These are phyloP conservation scores for Setaria italica DNA, from an alignment of 202 grass and related monocot species.

Conservation along the genomic window DNA sequence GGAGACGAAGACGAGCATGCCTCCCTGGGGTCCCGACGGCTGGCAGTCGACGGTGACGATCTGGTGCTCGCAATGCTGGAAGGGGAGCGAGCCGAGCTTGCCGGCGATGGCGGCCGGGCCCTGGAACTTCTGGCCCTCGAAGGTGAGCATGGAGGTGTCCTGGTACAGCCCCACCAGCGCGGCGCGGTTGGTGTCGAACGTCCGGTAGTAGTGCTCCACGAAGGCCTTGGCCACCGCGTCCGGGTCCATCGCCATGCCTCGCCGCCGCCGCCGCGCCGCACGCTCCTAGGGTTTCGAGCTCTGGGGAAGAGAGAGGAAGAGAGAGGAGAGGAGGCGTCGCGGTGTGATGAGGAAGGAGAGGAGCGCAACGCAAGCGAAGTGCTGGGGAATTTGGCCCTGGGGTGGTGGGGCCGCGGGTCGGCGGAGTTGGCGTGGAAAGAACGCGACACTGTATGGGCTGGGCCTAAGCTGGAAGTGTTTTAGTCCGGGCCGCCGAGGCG, in stretches of 20 bases:
- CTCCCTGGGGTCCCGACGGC: conserved; percentile 58
- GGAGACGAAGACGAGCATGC: conserved; percentile 69
- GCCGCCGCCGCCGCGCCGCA: background rate
- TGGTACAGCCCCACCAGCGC: conserved; percentile 61
- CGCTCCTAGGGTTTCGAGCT: conserved; percentile 55
- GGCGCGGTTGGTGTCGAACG: conserved; percentile 64
- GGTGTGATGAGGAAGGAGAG: background rate
- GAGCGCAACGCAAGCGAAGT: background rate
- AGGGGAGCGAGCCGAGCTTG: conserved; percentile 64
- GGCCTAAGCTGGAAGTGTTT: background rate
- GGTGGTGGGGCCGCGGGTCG: conserved; percentile 7
- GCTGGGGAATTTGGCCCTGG: background rate
- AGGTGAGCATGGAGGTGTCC: conserved; percentile 71
- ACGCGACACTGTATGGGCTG: conserved; percentile 25
- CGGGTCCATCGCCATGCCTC: conserved; percentile 47
- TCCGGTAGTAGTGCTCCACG: conserved; percentile 67
- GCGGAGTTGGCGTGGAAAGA: conserved; percentile 42
- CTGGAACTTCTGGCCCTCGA: conserved; percentile 59
- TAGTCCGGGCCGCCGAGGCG: background rate
- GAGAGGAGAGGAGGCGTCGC: background rate
- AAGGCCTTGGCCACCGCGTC: conserved; percentile 65
- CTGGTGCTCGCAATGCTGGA: conserved; percentile 54
- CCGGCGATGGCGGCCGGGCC: conserved; percentile 46
- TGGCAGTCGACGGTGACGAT: conserved; percentile 64
- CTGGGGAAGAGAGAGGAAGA: background rate